Percentiles rank a stretch among this genome's conserved stretches.
phyloP scores from a whole-genome alignment of 1,284 basidiomycete species.

The Ceratobasidium sp. region DNA sequence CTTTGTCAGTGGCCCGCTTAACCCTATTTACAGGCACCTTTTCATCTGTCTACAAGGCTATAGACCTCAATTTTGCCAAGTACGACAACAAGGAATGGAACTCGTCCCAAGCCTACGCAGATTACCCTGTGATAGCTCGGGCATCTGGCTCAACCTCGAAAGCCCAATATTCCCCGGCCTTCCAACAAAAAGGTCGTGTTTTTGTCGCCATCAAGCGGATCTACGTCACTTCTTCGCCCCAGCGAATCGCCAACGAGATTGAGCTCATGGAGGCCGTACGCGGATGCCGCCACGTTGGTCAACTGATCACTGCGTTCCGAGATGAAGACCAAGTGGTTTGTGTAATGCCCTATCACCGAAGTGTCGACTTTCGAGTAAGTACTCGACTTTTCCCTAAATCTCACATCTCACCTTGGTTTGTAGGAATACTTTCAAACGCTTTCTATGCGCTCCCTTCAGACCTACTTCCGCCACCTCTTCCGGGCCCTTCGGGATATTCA shows the following conservation, averaged over 20 bases:
- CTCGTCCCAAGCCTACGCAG: conserved; percentile 68
- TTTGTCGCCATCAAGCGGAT: conserved; percentile 97
- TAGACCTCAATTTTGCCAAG: conserved; percentile 76
- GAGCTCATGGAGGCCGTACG: conserved; percentile 87
- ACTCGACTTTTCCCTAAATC: not conserved
- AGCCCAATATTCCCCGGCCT: conserved; percentile 30
- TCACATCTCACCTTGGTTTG: not conserved
- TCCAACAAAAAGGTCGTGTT: conserved; percentile 46
- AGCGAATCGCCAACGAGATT: conserved; percentile 93
- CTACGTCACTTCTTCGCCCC: conserved; percentile 93
- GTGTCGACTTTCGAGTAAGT: conserved; percentile 90
- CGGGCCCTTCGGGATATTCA: conserved; percentile 91
- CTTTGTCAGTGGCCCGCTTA: not conserved
- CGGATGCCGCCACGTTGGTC: conserved; percentile 83
- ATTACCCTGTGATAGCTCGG: conserved; percentile 64
- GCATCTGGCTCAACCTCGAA: conserved; percentile 55
- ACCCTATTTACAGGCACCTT: conserved; percentile 75
- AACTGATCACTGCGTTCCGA: conserved; percentile 94
- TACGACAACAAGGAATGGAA: conserved; percentile 70
- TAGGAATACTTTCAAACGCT: conserved; percentile 79
- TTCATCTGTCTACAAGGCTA: conserved; percentile 97
- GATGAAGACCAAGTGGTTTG: conserved; percentile 92
- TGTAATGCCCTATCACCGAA: conserved; percentile 92
- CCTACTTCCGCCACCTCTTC: conserved; percentile 92
- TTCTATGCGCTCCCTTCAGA: conserved; percentile 76